Percentiles rank a stretch among this genome's conserved stretches.
Conservation (phyloP, 129 eudicot genomes). For the Helianthus annuus region HanXRQr2.0-SUNRISE NC_035435.2:168038504-168039003, state of each 20-base stretch:
- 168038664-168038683: conserved; percentile 9
- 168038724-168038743: conserved; percentile 93
- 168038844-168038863: not conserved
- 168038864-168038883: conserved; percentile 1
- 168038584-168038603: conserved; percentile 79
- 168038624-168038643: not conserved
- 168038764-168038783: conserved; percentile 34
- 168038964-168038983: conserved; percentile 76
- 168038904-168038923: conserved; percentile 93
- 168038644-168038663: not conserved
- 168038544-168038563: conserved; percentile 82
- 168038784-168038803: conserved; percentile 23
- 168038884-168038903: conserved; percentile 19
- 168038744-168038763: conserved; percentile 73
- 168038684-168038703: conserved; percentile 75
- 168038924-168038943: conserved; percentile 91
- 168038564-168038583: conserved; percentile 99
- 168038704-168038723: conserved; percentile 94
- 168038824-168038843: conserved; percentile 14
- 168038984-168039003: conserved; percentile 40
- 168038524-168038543: conserved; percentile 91
- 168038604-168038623: not conserved
- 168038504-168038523: conserved; percentile 98
- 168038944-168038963: conserved; percentile 90
- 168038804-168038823: conserved; percentile 8